Conservation (phyloP, 2,329 filamentous ascomycete species). For the Huntiella bhutanensis region DNA sequence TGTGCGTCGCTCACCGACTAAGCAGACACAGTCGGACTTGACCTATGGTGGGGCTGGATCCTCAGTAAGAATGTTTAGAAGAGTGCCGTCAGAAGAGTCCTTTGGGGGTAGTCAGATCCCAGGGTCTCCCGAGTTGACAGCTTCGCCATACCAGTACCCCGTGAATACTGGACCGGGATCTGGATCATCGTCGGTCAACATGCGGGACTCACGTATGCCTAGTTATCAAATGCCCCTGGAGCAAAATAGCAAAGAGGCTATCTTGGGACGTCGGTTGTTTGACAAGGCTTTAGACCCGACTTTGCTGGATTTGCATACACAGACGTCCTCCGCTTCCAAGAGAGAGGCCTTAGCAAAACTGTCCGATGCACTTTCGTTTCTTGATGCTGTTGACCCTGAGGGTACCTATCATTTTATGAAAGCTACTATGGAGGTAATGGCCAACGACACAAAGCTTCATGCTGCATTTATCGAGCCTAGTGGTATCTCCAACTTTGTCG, state of each 20-base stretch:
- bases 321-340: conserved; percentile 47
- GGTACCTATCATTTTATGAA: conserved; percentile 73
- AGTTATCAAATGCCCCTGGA: conserved; percentile 27
- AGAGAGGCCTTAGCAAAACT: conserved; percentile 68
- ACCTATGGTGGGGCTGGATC: conserved; percentile 88
- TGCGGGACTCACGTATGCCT: conserved; percentile 44
- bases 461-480: conserved; percentile 24
- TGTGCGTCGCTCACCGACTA: conserved; percentile 7
- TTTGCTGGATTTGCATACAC: conserved; percentile 72
- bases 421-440: conserved; percentile 53
- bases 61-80: conserved; percentile 76
- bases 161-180: conserved; percentile 15
- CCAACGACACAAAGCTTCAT: conserved; percentile 47
- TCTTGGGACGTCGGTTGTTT: conserved; percentile 66
- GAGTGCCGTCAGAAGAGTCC: conserved; percentile 55
- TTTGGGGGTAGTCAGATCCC: conserved; percentile 13
- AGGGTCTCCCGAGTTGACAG: conserved; percentile 18
- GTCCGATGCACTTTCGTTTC: conserved; percentile 65
- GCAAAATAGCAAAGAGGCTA: conserved; percentile 56
- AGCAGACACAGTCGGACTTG: conserved; percentile 67
- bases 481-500: conserved; percentile 9
- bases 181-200: conserved; percentile 16
- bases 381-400: conserved; percentile 79
- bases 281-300: conserved; percentile 64
- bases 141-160: conserved; percentile 9